Evolutionary conservation across 2,329 filamentous ascomycete genomes (phyloP).

Genomic region (Acephala macrosclerotiorum): DNA sequence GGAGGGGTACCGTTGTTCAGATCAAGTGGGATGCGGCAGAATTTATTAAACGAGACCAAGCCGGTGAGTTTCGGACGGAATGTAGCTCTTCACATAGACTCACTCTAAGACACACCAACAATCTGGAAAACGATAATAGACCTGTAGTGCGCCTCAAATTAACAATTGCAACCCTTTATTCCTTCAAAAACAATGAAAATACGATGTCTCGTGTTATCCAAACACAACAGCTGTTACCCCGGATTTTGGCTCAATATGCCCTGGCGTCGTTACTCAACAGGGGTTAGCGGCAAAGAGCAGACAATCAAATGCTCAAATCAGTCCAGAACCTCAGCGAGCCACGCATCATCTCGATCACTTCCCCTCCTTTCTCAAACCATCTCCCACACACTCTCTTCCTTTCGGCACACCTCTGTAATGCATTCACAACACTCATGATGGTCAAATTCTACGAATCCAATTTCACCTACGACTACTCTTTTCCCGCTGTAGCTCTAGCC

Average conservation of each 20-base stretch:
- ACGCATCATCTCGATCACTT: constrained; percentile 22
- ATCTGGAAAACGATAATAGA: not conserved
- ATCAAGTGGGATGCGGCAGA: constrained; percentile 26
- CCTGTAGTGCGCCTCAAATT: not conserved
- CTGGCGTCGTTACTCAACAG: constrained; percentile 15
- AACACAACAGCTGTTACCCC: constrained; percentile 25
- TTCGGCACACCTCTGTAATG: constrained; percentile 28
- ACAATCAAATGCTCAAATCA: constrained; percentile 9
- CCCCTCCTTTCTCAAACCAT: constrained; percentile 16
- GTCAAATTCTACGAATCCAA: constrained; percentile 56
- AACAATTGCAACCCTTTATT: not conserved
- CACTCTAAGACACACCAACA: not conserved
- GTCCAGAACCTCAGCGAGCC: not conserved
- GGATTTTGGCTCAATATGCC: constrained; percentile 23
- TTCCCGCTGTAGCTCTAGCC: constrained; percentile 85
- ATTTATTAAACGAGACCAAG: constrained; percentile 20
- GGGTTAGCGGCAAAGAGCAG: constrained; percentile 6
- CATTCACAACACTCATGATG: constrained; percentile 38
- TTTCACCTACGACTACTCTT: constrained; percentile 81
- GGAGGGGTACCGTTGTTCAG: constrained; percentile 22
- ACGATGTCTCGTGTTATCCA: constrained; percentile 24
- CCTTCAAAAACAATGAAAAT: not conserved
- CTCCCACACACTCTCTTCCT: constrained; percentile 10
- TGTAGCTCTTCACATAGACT: not conserved
- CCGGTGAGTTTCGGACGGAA: not conserved